Conservation (phyloP, 2,329 filamentous ascomycete species). For the Clonostachys chloroleuca region DNA sequence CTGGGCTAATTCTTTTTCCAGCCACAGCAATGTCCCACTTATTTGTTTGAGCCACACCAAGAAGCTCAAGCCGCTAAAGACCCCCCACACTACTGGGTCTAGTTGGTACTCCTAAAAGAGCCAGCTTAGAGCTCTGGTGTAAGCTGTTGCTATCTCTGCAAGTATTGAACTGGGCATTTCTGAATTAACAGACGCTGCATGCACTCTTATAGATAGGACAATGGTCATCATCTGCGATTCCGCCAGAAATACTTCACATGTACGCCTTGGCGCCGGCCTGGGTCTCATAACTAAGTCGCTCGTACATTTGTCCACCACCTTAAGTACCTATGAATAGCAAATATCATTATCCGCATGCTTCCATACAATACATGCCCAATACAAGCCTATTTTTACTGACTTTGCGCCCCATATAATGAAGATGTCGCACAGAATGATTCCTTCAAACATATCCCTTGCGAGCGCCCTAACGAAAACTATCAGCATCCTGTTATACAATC, state of each 20-base stretch:
- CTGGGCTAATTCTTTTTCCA: no score
- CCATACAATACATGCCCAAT: not conserved
- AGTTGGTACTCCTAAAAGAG: no score
- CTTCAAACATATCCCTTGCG: constrained; percentile 65
- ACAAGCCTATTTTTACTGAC: constrained; percentile 12
- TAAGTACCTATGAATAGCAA: constrained; percentile 18
- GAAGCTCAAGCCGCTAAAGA: no score
- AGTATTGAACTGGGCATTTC: no score
- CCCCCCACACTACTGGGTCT: no score
- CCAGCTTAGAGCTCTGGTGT: no score
- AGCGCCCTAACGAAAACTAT: constrained; percentile 41
- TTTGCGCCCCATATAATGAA: constrained; percentile 21
- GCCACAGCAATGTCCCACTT: no score
- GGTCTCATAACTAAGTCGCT: no score
- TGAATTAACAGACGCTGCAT: not conserved
- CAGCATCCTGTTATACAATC: not conserved
- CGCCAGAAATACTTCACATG: not conserved
- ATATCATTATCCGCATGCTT: constrained; percentile 8
- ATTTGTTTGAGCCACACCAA: no score
- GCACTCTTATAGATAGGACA: not conserved
- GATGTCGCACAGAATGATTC: constrained; percentile 9
- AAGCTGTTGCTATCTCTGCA: no score
- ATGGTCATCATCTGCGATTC: not conserved
- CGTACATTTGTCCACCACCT: constrained; percentile 4
- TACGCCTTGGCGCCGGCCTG: not conserved